Evolutionary conservation across 2,329 filamentous ascomycete species (phyloP).

Genomic region (Penicillium sp.): DNA sequence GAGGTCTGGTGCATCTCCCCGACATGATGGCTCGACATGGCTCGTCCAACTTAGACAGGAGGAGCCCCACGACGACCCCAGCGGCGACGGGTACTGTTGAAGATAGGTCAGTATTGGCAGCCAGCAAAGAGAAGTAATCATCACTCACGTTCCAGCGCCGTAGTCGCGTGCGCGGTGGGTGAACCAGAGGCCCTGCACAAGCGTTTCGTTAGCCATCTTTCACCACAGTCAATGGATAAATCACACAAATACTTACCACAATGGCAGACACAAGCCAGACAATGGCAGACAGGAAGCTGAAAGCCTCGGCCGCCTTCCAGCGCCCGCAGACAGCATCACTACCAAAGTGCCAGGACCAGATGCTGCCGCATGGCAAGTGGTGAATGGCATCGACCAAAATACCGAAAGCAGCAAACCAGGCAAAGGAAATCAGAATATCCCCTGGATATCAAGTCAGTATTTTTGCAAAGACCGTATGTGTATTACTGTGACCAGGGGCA

Average conservation of each 20-base stretch:
- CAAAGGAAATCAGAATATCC: slow-evolving; percentile 68
- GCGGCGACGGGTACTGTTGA: slow-evolving; percentile 13
- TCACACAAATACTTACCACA: slow-evolving; percentile 44
- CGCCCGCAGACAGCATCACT: slow-evolving; percentile 60
- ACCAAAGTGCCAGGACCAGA: slow-evolving; percentile 63
- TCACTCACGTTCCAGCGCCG: slow-evolving; percentile 26
- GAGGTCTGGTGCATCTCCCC: not conserved
- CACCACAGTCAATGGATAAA: not conserved
- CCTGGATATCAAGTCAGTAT: slow-evolving; percentile 37
- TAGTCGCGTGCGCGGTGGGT: slow-evolving; percentile 33
- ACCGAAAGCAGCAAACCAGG: slow-evolving; percentile 72
- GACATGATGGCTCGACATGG: not conserved
- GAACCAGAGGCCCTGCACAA: slow-evolving; percentile 38
- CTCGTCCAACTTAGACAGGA: slow-evolving; percentile 4
- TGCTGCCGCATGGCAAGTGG: slow-evolving; percentile 54
- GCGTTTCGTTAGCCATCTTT: not conserved
- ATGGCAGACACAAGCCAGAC: slow-evolving; percentile 69
- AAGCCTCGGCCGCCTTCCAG: slow-evolving; percentile 72
- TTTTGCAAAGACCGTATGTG: not conserved
- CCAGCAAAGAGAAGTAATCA: not conserved
- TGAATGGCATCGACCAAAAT: slow-evolving; percentile 62
- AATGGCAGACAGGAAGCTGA: slow-evolving; percentile 70
- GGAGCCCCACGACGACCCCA: slow-evolving; percentile 22
- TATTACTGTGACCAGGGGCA: not conserved
- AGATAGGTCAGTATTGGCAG: not conserved